Percentiles rank a stretch among this genome's conserved stretches.
phyloP scores from a whole-genome alignment of 192 early-diverging fungal genomes.

The Cetraspora pellucida region DNA sequence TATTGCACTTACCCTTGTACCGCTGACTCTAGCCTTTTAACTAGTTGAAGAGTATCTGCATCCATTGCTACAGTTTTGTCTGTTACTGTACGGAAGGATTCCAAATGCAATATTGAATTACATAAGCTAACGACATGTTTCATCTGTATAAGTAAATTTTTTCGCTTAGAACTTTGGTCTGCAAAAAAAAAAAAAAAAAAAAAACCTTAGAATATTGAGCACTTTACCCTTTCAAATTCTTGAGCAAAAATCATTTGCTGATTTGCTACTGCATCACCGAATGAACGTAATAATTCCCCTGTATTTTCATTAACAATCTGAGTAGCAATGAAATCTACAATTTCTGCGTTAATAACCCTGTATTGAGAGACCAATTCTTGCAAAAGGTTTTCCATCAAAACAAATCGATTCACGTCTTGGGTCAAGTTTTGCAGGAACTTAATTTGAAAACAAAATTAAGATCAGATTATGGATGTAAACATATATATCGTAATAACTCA shows the following conservation, averaged over 20 bases:
- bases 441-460: not conserved
- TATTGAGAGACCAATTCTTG: constrained; percentile 15
- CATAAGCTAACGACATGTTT: constrained; percentile 12
- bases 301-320: not conserved
- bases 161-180: not conserved
- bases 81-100: constrained; percentile 24
- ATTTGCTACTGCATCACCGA: constrained; percentile 16
- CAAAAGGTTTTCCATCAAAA: not conserved
- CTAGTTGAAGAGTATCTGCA: constrained; percentile 27
- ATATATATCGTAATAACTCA: too few relatives aligned
- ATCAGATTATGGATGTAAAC: too few relatives aligned
- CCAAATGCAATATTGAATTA: constrained; percentile 29
- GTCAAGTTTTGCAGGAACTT: constrained; percentile 19
- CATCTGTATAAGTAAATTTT: constrained; percentile 2
- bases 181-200: not conserved
- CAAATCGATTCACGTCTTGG: constrained; percentile 22
- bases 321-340: not conserved
- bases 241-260: constrained; percentile 30
- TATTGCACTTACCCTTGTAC: not conserved
- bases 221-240: constrained; percentile 25
- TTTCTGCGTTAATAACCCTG: constrained; percentile 3
- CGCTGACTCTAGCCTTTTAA: not conserved
- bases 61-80: constrained; percentile 28
- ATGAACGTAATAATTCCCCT: not conserved
- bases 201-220: not conserved